Conservation (phyloP, 805 yeast genomes). For the Millerago galiae region DNA sequence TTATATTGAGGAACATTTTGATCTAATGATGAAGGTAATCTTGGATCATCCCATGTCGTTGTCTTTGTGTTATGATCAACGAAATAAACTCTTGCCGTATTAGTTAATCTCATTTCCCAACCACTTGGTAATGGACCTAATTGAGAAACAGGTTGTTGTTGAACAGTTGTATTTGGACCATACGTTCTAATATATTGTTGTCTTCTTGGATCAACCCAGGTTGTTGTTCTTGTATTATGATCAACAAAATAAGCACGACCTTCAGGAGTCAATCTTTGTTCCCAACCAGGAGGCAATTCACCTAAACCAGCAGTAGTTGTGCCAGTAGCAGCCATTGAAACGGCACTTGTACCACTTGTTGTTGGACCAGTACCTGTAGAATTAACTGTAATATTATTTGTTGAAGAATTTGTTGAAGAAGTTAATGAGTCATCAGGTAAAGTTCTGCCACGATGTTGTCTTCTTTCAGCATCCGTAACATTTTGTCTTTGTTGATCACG, state of each 20-base stretch:
- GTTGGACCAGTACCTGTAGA: constrained; percentile 40
- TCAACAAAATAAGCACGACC: constrained; percentile 98
- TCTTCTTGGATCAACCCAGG: constrained; percentile 99
- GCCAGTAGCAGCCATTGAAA: constrained; percentile 62
- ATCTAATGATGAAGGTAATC: constrained; percentile 93
- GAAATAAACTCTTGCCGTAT: constrained; percentile 96
- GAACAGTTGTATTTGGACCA: constrained; percentile 85
- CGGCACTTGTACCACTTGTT: constrained; percentile 49
- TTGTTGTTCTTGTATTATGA: constrained; percentile 98
- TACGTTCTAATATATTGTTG: constrained; percentile 96
- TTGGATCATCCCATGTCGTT: constrained; percentile 99
- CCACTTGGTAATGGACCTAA: constrained; percentile 97
- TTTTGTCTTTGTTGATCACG: constrained; percentile 52
- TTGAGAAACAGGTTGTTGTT: constrained; percentile 96
- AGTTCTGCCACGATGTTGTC: constrained; percentile 86
- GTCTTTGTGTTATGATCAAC: constrained; percentile 99
- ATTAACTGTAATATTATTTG: constrained; percentile 38
- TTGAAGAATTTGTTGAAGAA: constrained; percentile 11
- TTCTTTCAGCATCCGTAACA: constrained; percentile 79
- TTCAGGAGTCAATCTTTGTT: constrained; percentile 94
- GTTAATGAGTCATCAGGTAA: constrained; percentile 56
- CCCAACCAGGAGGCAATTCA: constrained; percentile 98
- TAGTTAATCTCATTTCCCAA: constrained; percentile 99
- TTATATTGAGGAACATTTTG: constrained; percentile 99
- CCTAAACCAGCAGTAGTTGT: constrained; percentile 95